These are phyloP conservation scores for Pseudocercospora macadamiae DNA, from an alignment of 2,329 filamentous ascomycete genomes.

Conservation along the genomic window DNA sequence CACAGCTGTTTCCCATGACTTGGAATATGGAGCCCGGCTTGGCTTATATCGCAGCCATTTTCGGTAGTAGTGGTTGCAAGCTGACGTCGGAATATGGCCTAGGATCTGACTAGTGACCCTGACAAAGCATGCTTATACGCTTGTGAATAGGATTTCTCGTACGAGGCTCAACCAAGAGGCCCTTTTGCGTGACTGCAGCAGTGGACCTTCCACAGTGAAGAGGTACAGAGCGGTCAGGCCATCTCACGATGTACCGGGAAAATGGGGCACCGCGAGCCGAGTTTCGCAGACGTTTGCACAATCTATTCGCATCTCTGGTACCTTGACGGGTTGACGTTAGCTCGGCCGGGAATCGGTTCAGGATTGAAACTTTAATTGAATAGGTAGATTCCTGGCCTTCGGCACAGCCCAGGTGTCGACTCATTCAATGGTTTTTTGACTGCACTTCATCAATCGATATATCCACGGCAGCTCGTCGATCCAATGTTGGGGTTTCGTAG, in stretches of 20 bases:
- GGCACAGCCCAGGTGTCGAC: too few relatives aligned
- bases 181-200: neutral
- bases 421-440: neutral
- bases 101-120: neutral
- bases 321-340: neutral
- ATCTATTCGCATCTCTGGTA: neutral
- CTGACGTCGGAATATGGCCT: neutral
- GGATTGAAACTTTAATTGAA: neutral
- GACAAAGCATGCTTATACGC: neutral
- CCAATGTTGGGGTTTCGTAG: too few relatives aligned
- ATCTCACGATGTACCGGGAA: too few relatives aligned
- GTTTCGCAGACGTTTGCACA: neutral
- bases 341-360: neutral
- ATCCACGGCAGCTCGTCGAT: neutral
- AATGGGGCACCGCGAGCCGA: neutral
- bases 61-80: neutral
- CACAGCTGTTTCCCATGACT: neutral
- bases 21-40: neutral
- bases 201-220: neutral
- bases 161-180: neutral
- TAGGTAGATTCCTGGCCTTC: neutral
- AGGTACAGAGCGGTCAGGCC: too few relatives aligned
- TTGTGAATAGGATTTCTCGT: neutral
- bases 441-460: neutral
- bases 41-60: neutral